phyloP scores from a whole-genome alignment of 768 basidiomycete species.

The Basidioascus undulatus region DNA sequence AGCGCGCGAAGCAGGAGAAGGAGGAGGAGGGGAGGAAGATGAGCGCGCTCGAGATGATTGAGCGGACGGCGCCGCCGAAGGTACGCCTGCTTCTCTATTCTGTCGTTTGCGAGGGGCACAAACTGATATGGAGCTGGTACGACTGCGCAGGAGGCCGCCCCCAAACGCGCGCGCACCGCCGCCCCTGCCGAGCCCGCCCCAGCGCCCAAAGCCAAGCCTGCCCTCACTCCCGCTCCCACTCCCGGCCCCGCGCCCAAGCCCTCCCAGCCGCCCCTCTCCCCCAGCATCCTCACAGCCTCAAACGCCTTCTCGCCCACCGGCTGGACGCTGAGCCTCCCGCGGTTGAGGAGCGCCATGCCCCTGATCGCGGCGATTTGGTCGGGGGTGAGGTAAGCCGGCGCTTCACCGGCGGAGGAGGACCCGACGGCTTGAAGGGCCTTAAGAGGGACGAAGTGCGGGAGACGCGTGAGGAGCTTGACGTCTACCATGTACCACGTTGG shows the following conservation, averaged over 20 bases:
- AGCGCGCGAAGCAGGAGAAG: too few relatives aligned
- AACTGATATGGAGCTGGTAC: too few relatives aligned
- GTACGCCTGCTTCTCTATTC: too few relatives aligned
- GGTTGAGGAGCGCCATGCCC: conserved; percentile 57
- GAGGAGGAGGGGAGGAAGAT: too few relatives aligned
- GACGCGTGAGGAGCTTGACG: conserved; percentile 37
- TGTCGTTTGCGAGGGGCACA: too few relatives aligned
- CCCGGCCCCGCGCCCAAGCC: not conserved
- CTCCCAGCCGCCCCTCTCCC: conserved; percentile 59
- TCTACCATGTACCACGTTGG: conserved; percentile 93
- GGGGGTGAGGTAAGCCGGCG: conserved; percentile 1
- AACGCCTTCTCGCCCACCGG: conserved; percentile 43
- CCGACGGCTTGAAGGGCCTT: conserved; percentile 45
- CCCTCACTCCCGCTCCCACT: not conserved
- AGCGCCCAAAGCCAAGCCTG: too few relatives aligned
- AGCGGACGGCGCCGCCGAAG: too few relatives aligned
- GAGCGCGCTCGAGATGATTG: too few relatives aligned
- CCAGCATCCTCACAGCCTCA: conserved; percentile 33
- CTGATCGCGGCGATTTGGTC: conserved; percentile 8
- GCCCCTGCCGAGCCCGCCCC: too few relatives aligned
- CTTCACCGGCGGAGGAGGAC: conserved; percentile 12
- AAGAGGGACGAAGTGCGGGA: conserved; percentile 51
- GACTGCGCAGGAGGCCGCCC: too few relatives aligned
- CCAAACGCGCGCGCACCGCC: too few relatives aligned
- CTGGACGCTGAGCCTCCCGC: conserved; percentile 73